A percentile compares a stretch with the other conserved stretches of the same genome.
Evolutionary conservation across 2,329 filamentous ascomycete genomes (phyloP).

Genomic region (Magnaporthiopsis incrustans): DNA sequence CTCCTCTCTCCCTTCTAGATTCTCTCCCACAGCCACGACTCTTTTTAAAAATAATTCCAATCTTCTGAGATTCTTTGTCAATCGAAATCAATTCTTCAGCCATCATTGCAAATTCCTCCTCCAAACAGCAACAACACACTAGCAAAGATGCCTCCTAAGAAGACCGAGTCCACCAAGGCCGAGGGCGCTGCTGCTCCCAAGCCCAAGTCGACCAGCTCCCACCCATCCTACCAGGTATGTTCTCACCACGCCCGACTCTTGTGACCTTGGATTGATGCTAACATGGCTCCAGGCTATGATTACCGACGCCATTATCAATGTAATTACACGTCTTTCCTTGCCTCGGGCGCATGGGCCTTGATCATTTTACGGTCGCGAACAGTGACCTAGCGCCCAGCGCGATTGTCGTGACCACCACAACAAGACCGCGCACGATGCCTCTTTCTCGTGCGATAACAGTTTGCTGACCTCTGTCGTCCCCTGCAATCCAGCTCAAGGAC

Average conservation of each 20-base stretch:
- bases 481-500: slow-evolving; percentile 47
- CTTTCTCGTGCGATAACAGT: slow-evolving; percentile 5
- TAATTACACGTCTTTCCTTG: slow-evolving; percentile 34
- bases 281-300: slow-evolving; percentile 49
- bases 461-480: slow-evolving; percentile 30
- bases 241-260: slow-evolving; percentile 12
- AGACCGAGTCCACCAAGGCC: slow-evolving; percentile 28
- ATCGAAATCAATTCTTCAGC: not conserved
- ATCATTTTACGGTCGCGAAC: not conserved
- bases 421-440: not conserved
- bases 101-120: slow-evolving; percentile 2
- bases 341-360: slow-evolving; percentile 14
- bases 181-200: slow-evolving; percentile 31
- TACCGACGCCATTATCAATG: slow-evolving; percentile 52
- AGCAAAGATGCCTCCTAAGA: slow-evolving; percentile 53
- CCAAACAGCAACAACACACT: slow-evolving; percentile 11
- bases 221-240: slow-evolving; percentile 53
- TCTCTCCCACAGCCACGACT: slow-evolving; percentile 7
- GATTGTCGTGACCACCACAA: not conserved
- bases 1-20: slow-evolving; percentile 26
- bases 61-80: not conserved
- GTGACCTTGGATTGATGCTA: slow-evolving; percentile 21
- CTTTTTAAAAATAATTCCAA: slow-evolving; percentile 7
- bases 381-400: too few relatives aligned
- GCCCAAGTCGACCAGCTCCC: slow-evolving; percentile 37